phyloP scores from a whole-genome alignment of 495 filamentous ascomycete species.

The Aspergillus bridgeri region DNA sequence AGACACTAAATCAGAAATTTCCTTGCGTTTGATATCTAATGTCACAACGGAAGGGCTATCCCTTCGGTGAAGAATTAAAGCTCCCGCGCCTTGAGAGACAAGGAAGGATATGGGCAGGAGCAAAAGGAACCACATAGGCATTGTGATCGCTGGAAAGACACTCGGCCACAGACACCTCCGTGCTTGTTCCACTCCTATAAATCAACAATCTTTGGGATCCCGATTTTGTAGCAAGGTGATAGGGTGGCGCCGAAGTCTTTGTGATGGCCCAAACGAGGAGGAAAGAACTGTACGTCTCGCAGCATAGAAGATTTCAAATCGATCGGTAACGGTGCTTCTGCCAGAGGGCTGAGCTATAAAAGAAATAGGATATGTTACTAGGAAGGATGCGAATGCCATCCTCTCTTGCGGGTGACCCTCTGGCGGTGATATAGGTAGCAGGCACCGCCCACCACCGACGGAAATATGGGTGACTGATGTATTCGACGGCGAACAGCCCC shows the following conservation, averaged over 20 bases:
- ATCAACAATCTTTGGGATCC: background rate
- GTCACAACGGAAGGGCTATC: slow-evolving; percentile 35
- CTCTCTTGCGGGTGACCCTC: background rate
- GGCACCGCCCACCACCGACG: too few species aligned
- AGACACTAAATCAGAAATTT: slow-evolving; percentile 28
- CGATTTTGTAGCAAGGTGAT: background rate
- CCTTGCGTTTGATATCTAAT: slow-evolving; percentile 40
- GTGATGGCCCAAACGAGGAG: too few species aligned
- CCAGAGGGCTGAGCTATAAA: too few species aligned
- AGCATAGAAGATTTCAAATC: too few species aligned
- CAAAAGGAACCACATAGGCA: background rate
- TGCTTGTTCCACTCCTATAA: background rate
- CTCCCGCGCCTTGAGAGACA: slow-evolving; percentile 15
- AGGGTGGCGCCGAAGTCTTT: too few species aligned
- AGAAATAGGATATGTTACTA: too few species aligned
- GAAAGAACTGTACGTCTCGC: too few species aligned
- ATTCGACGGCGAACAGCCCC: background rate
- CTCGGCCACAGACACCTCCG: background rate
- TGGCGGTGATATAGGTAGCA: background rate
- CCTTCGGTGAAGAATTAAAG: slow-evolving; percentile 29
- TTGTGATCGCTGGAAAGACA: background rate
- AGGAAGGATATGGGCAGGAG: slow-evolving; percentile 13
- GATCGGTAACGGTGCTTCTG: too few species aligned
- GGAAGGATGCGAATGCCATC: background rate
- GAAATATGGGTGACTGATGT: background rate